Evolutionary conservation across 768 basidiomycete species (phyloP).

Genomic region (Ramaria rubella): DNA sequence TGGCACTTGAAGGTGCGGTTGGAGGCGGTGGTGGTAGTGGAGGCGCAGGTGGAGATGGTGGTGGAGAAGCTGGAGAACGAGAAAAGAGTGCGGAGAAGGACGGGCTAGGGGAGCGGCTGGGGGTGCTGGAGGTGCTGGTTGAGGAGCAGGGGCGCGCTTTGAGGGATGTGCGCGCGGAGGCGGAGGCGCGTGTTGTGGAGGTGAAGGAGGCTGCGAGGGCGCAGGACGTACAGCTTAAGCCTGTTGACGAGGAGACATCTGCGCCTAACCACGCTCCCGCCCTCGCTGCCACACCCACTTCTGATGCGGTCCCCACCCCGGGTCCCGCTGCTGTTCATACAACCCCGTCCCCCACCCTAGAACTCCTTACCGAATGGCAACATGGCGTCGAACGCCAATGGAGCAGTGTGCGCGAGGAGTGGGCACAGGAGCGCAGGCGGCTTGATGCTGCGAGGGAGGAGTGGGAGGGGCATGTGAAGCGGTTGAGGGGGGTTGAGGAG

Average conservation of each 20-base stretch:
- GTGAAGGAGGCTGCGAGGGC: conserved; percentile 31
- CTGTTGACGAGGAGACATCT: conserved; percentile 17
- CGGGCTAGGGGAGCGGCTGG: too few species aligned
- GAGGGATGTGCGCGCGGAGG: conserved; percentile 35
- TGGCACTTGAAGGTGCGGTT: conserved; percentile 36
- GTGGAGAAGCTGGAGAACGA: not conserved
- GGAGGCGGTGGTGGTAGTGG: not conserved
- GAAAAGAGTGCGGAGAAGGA: not conserved
- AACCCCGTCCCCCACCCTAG: not conserved
- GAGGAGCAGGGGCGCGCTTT: conserved; percentile 34
- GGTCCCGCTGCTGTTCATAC: not conserved
- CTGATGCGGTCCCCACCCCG: too few species aligned
- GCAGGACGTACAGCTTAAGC: conserved; percentile 22
- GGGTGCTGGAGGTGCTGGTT: too few species aligned
- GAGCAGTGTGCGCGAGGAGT: conserved; percentile 71
- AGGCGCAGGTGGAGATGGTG: too few species aligned
- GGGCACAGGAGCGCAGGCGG: conserved; percentile 74
- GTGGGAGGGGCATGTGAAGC: conserved; percentile 61
- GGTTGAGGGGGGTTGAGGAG: conserved; percentile 49
- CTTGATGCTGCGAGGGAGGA: conserved; percentile 69
- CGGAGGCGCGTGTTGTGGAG: conserved; percentile 23
- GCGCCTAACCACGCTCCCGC: conserved; percentile 30
- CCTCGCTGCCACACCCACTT: too few species aligned
- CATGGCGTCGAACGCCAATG: conserved; percentile 65
- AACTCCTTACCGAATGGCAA: not conserved